phyloP scores from a whole-genome alignment of 2,329 filamentous ascomycete species.

The Pestalotiopsis sp. region DNA sequence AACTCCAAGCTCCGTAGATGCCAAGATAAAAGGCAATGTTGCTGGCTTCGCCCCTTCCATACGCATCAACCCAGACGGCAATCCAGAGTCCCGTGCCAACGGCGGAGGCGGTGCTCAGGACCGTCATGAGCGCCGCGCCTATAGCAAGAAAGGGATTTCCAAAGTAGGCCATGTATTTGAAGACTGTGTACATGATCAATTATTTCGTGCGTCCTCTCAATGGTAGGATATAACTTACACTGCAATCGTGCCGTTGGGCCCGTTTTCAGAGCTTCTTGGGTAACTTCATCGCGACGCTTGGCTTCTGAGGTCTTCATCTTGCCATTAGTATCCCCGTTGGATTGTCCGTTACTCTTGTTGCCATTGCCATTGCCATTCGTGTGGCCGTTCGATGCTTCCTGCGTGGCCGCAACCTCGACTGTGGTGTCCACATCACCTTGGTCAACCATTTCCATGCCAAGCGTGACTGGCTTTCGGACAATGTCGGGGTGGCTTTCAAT shows the following conservation, averaged over 20 bases:
- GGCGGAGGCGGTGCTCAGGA: constrained; percentile 44
- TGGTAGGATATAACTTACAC: constrained; percentile 34
- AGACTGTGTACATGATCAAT: constrained; percentile 34
- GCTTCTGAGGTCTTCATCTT: constrained; percentile 36
- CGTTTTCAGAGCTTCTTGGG: constrained; percentile 51
- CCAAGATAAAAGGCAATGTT: constrained; percentile 54
- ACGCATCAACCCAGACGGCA: constrained; percentile 57
- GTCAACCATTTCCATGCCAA: constrained; percentile 40
- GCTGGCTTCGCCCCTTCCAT: constrained; percentile 43
- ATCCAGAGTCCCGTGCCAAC: constrained; percentile 51
- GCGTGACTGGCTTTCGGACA: constrained; percentile 45
- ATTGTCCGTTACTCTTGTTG: constrained; percentile 17
- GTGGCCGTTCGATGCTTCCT: constrained; percentile 18
- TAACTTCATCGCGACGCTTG: constrained; percentile 42
- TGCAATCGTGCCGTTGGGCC: constrained; percentile 47
- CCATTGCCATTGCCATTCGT: constrained; percentile 16
- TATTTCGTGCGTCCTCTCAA: neutral
- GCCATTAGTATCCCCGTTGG: constrained; percentile 23
- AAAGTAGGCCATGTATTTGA: constrained; percentile 55
- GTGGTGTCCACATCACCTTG: constrained; percentile 33
- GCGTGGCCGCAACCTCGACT: constrained; percentile 26
- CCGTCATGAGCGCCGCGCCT: constrained; percentile 39
- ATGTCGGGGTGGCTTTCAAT: constrained; percentile 48
- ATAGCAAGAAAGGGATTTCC: constrained; percentile 47
- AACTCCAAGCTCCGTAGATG: constrained; percentile 50